Conservation (phyloP, 805 yeast species). For the Wickerhamiella allomyrinae region DNA sequence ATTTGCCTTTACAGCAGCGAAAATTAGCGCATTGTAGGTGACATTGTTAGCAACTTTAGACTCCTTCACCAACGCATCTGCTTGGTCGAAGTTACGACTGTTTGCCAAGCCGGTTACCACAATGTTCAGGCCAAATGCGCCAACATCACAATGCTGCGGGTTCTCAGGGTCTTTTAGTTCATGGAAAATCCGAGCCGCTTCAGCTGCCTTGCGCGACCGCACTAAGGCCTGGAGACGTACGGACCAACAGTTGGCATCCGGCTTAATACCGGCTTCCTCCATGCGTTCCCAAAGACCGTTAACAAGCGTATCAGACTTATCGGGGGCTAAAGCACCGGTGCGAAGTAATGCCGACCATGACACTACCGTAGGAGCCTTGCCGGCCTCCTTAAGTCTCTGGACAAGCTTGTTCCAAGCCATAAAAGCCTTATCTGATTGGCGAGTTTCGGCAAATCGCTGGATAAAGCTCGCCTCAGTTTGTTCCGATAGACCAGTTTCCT, state of each 20-base stretch:
- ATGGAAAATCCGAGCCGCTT: slow-evolving; percentile 29
- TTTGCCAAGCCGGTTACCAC: slow-evolving; percentile 33
- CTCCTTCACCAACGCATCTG: slow-evolving; percentile 28
- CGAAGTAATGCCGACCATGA: slow-evolving; percentile 49
- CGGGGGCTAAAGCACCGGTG: slow-evolving; percentile 28
- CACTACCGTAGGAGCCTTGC: slow-evolving; percentile 29
- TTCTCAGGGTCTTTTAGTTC: slow-evolving; percentile 16
- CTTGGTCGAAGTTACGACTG: slow-evolving; percentile 30
- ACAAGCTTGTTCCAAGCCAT: slow-evolving; percentile 39
- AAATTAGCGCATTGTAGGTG: slow-evolving; percentile 40
- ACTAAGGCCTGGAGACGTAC: slow-evolving; percentile 36
- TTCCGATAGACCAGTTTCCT: slow-evolving; percentile 16
- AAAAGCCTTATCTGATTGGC: slow-evolving; percentile 18
- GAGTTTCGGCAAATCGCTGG: slow-evolving; percentile 20
- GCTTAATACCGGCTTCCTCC: slow-evolving; percentile 27
- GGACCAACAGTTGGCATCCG: slow-evolving; percentile 37
- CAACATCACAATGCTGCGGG: slow-evolving; percentile 15
- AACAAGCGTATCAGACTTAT: slow-evolving; percentile 18
- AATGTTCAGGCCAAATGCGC: slow-evolving; percentile 29
- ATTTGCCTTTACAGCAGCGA: slow-evolving; percentile 28
- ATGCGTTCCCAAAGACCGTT: slow-evolving; percentile 26
- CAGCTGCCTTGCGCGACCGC: slow-evolving; percentile 28
- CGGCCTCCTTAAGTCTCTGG: slow-evolving; percentile 14
- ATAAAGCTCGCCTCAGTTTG: slow-evolving; percentile 21
- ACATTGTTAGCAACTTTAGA: slow-evolving; percentile 24